A percentile compares a stretch with the other conserved stretches of the same genome.
Conservation (phyloP, 2,329 filamentous ascomycete species). For the Tolypocladium album region DNA sequence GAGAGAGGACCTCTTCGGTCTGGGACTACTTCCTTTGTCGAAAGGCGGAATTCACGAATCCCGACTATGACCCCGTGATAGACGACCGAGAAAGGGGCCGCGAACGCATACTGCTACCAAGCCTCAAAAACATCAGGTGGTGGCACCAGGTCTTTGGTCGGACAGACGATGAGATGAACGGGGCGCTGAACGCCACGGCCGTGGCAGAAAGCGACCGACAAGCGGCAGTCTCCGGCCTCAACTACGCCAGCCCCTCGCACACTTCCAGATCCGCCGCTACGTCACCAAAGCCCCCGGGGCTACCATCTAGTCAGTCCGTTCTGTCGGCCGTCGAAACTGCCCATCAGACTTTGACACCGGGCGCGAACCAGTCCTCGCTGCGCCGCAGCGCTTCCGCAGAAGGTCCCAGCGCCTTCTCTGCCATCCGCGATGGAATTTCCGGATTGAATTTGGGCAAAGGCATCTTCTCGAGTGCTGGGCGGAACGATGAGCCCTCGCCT, state of each 20-base stretch:
- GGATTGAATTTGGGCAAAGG: conserved; percentile 38
- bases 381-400: conserved; percentile 35
- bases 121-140: conserved; percentile 73
- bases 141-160: conserved; percentile 85
- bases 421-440: conserved; percentile 36
- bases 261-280: conserved; percentile 10
- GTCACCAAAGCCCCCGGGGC: conserved; percentile 27
- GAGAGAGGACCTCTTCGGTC: conserved; percentile 70
- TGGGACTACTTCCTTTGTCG: conserved; percentile 93
- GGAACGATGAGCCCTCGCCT: conserved; percentile 12
- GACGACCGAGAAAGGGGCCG: conserved; percentile 72
- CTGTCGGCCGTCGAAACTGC: conserved; percentile 49
- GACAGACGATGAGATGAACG: conserved; percentile 89
- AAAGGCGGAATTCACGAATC: conserved; percentile 71
- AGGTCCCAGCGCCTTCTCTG: conserved; percentile 29
- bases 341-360: conserved; percentile 38
- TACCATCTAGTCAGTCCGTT: conserved; percentile 38
- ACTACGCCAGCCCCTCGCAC: conserved; percentile 15
- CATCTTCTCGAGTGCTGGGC: conserved; percentile 24
- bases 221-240: conserved; percentile 23
- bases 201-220: conserved; percentile 34
- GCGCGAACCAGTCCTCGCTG: conserved; percentile 21
- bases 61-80: conserved; percentile 60
- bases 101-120: conserved; percentile 76
- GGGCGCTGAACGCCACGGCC: conserved; percentile 43